phyloP scores from a whole-genome alignment of 495 filamentous ascomycete genomes.

The Pyrenopolyporus hunteri region DNA sequence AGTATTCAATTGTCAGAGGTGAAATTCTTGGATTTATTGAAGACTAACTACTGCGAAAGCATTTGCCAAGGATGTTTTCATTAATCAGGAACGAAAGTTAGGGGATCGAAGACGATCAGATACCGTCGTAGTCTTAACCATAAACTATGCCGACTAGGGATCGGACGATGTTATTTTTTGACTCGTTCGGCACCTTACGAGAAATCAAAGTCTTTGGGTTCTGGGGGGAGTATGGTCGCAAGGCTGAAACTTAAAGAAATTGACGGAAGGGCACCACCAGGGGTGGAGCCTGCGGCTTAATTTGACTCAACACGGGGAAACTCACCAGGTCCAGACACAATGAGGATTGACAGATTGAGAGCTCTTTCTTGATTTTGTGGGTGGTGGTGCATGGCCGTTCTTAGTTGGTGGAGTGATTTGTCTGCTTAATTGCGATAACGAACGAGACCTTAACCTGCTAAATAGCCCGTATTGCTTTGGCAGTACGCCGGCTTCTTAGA shows the following conservation, averaged over 20 bases:
- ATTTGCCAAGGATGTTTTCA: constrained; percentile 10
- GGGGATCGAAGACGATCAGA: constrained; percentile 9
- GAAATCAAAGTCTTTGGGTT: constrained; percentile 80
- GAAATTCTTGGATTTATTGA: constrained; percentile 11
- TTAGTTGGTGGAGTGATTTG: constrained; percentile 10
- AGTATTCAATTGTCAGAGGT: constrained; percentile 10
- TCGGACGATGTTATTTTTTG: constrained; percentile 40
- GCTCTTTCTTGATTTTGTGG: constrained; percentile 10
- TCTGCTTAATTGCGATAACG: constrained; percentile 10
- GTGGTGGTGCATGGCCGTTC: constrained; percentile 8
- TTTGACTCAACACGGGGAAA: constrained; percentile 2
- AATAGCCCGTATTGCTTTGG: constrained; percentile 8
- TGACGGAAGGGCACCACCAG: constrained; percentile 69
- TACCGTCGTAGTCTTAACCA: constrained; percentile 10
- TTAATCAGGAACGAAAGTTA: constrained; percentile 11
- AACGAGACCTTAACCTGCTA: constrained; percentile 10
- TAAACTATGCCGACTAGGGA: constrained; percentile 10
- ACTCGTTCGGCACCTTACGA: constrained; percentile 73
- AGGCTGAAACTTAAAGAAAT: constrained; percentile 76
- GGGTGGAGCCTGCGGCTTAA: constrained; percentile 26
- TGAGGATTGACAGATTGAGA: constrained; percentile 10
- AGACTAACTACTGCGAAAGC: constrained; percentile 10
- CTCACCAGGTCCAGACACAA: constrained; percentile 6
- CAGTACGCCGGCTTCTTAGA: constrained; percentile 8
- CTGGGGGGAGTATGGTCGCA: constrained; percentile 76